phyloP scores from a whole-genome alignment of 345 rosid genomes.

The Psidium guajava region DNA sequence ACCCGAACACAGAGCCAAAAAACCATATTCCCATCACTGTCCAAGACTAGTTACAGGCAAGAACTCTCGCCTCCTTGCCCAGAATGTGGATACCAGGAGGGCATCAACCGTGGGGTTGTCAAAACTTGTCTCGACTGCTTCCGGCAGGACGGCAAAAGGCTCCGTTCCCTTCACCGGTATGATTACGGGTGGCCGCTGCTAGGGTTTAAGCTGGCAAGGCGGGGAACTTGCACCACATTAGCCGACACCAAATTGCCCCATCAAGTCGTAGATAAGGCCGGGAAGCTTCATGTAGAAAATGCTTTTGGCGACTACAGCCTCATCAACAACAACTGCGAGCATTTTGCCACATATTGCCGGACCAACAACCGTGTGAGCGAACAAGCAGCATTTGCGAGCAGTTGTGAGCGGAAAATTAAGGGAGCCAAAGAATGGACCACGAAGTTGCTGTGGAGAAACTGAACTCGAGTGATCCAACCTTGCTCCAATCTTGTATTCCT shows the following conservation, averaged over 20 bases:
- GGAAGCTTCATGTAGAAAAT: background rate
- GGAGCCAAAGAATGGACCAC: conserved; percentile 7
- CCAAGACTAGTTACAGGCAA: background rate
- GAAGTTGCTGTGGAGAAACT: background rate
- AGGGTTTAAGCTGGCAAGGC: background rate
- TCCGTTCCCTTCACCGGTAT: background rate
- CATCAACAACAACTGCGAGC: background rate
- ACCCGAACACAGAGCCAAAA: background rate
- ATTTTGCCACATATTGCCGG: background rate
- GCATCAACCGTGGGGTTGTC: background rate
- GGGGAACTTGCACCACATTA: background rate
- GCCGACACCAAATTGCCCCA: background rate
- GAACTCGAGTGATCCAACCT: background rate
- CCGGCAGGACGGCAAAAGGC: background rate
- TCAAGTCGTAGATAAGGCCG: background rate
- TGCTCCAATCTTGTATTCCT: background rate
- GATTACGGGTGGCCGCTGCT: background rate
- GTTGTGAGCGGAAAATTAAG: conserved; percentile 26
- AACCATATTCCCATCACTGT: background rate
- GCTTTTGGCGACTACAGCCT: background rate
- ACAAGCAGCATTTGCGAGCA: background rate
- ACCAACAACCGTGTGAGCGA: background rate
- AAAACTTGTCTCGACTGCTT: background rate
- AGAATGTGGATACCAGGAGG: background rate
- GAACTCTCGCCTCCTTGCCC: background rate